Evolutionary conservation across 345 rosid species (phyloP), one percentile per base, ranked within the genome.

Genomic region (Arabis hirsuta): DNA sequence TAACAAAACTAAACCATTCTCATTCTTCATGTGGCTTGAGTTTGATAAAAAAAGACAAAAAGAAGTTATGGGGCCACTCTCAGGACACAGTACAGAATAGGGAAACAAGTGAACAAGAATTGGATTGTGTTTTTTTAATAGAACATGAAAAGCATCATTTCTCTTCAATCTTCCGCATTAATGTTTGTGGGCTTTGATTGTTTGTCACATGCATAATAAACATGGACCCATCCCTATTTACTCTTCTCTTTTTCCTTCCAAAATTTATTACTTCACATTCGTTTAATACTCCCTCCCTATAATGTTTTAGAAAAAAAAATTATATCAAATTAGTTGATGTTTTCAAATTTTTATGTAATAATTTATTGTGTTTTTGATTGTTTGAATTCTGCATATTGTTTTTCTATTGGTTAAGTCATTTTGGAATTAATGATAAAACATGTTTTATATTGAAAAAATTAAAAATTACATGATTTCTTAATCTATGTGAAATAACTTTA

Each of bases 191-290:
- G 62, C 67, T 66, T 66, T 73, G 67, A 29, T 73, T 42, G 73
- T 58, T 74, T 34, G 68, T 74, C 78, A 74, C 73, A 74, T 74
- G 78, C 78, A 58, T 51, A 62, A 66, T 66, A 42, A 66, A 74
- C 67, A 67, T 67, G 73, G 73, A 50, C 73, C 78, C 78, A 74
- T 67, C 20, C 41, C 62, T 59, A 52, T 53, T 54, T 62, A 72
- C 62, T 72, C 9, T 32, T 31, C 13, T 24, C 6, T 64, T 55
- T 12, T 63, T 12, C 4, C 27, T 48, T n/a, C 31, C 46, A 11
- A 50, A 16, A 65, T 57, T 57, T 57, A 41, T 51, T 16, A 45
- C 50, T 9, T n/a, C 2, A 2, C 38, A 7, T 57, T 16, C 3
- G 2, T 19, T 44, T 19, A 29, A 5, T 24, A n/a, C n/a, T n/a